These are phyloP conservation scores for grape (Vitis vinifera) DNA, from an alignment of 164 flowering plant genomes.

Conservation along the genomic window DNA sequence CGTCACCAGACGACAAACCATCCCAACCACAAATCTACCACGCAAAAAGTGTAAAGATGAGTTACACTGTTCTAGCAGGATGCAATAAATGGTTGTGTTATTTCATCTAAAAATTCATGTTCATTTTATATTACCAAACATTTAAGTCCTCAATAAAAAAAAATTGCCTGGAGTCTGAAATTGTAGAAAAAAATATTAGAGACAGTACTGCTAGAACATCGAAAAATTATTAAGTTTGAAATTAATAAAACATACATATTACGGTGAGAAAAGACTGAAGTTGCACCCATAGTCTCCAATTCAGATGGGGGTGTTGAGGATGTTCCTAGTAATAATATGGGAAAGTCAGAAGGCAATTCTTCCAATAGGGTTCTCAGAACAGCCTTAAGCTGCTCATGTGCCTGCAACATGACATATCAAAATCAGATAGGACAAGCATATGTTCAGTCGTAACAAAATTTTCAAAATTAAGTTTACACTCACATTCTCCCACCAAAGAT, in stretches of 20 bases:
- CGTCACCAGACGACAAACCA: no score
- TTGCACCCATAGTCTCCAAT: conserved; percentile 31
- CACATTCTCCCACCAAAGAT: conserved; percentile 99
- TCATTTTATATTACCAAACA: background rate
- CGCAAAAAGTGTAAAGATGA: no score
- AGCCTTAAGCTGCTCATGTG: conserved; percentile 94
- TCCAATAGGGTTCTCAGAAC: conserved; percentile 81
- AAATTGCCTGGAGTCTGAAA: background rate
- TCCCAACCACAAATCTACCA: no score
- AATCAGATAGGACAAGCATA: background rate
- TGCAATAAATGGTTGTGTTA: background rate
- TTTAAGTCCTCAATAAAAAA: background rate
- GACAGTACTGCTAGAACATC: background rate
- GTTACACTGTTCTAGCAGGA: no score
- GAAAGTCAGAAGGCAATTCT: conserved; percentile 88
- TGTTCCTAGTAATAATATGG: conserved; percentile 82
- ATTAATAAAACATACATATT: conserved; percentile 61
- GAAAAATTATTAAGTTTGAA: conserved; percentile 1
- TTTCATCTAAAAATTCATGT: no score
- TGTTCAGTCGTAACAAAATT: background rate
- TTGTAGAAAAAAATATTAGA: background rate
- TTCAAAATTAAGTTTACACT: conserved; percentile 30
- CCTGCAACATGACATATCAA: conserved; percentile 46
- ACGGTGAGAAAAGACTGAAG: conserved; percentile 63
- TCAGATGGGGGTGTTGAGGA: conserved; percentile 44